Base-by-base conservation (phyloP, 192 early-diverging fungal species). In the Backusella westeae region DNA sequence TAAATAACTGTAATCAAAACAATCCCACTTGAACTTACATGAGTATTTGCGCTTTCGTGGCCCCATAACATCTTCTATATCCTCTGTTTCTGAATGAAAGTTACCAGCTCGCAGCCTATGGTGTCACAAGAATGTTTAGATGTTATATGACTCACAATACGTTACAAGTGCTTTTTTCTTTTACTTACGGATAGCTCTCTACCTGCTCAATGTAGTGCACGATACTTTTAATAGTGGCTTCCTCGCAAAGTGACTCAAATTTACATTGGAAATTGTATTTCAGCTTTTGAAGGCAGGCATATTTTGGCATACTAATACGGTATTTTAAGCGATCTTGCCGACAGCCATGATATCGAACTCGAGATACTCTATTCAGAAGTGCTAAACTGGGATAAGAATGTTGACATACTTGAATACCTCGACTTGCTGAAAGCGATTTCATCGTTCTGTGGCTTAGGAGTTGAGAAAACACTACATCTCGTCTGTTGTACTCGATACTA, bases 141-240 rank as follows among this genome's bases (percentile, higher is more conserved):
- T 69, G 68, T 69, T 23, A 69, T 38, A 69, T 9, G n/a, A 3
- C 4, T 10, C 19, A 69, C n/a, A 38, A 69, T 49, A 36, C 26
- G 38, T 35, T 10, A 69, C 9, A 69, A 10, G 12, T 26, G 8
- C 23, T 59, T 63, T 29, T 63, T 23, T 26, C 29, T 59, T 59
- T 59, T 29, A 69, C 68, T 69, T 69, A 69, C 68, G 68, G 68
- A 38, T 69, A 69, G 1, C 6, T 39, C n/a, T 69, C 68, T 39
- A 17, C 19, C 36, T 69, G 68, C 17, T 69, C 68, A 12, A 69
- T 39, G 23, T 39, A 69, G 10, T 39, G 26, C 8, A 41, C 35
- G 0, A 69, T n/a, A 41, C 35, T 39, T 69, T 38, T 19, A 41
- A 69, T 41, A 23, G 7, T 69, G 10, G 35, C 34, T 21, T 69